Conservation (phyloP, 495 filamentous ascomycete species). For the Geoglossum glabrum region DNA sequence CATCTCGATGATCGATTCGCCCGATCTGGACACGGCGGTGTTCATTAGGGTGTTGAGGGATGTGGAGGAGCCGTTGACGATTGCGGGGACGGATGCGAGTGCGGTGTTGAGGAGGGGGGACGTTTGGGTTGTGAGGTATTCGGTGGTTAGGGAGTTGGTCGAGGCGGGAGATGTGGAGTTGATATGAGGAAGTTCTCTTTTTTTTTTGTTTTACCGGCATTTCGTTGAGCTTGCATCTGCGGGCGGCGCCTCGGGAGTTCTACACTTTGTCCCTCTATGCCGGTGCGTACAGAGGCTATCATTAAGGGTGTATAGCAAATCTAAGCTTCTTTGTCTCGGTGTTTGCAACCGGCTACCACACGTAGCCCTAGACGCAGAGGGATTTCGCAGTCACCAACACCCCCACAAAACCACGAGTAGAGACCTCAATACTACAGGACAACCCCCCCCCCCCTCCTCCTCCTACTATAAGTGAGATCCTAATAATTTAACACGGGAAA, state of each 20-base stretch:
- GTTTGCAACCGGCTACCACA: no score
- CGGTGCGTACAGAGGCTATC: no score
- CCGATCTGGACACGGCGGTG: conserved; percentile 62
- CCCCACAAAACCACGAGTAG: no score
- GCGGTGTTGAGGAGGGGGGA: conserved; percentile 57
- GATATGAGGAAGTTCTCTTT: conserved; percentile 30
- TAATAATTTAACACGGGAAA: no score
- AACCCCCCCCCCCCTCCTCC: no score
- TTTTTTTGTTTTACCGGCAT: background rate
- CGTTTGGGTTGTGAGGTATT: conserved; percentile 75
- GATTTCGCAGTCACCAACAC: no score
- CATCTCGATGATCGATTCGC: conserved; percentile 76
- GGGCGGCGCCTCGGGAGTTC: background rate
- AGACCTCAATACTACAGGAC: no score
- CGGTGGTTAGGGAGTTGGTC: conserved; percentile 52
- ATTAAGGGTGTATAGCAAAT: no score
- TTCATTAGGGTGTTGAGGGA: conserved; percentile 57
- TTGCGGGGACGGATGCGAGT: conserved; percentile 30
- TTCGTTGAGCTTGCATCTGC: background rate
- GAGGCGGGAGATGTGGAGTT: conserved; percentile 61
- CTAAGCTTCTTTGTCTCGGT: no score
- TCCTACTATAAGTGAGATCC: no score
- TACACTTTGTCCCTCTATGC: no score
- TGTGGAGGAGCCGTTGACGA: conserved; percentile 30
- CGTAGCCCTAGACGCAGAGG: no score